A percentile compares a stretch with the other conserved stretches of the same genome.
These are phyloP conservation scores for Venturia effusa DNA, from an alignment of 2,329 filamentous ascomycete species.

Conservation along the genomic window DNA sequence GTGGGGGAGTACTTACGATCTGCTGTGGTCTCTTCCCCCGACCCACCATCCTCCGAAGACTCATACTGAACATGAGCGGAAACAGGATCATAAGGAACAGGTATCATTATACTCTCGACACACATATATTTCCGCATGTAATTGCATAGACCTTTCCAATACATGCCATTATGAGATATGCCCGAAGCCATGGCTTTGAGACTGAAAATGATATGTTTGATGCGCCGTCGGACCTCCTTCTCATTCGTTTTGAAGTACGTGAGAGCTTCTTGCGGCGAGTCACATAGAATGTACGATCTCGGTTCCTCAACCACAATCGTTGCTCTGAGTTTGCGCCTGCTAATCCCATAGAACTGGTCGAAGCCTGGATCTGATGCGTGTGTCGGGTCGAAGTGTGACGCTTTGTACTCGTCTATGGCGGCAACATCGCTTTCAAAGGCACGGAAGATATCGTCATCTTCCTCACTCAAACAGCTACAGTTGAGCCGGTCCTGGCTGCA, in stretches of 20 bases:
- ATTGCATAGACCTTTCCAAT: background rate
- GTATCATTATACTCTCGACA: background rate
- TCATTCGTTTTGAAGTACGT: background rate
- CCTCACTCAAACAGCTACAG: background rate
- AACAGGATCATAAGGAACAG: background rate
- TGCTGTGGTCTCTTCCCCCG: background rate
- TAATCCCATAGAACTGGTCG: background rate
- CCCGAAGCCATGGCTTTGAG: background rate
- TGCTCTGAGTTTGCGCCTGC: background rate
- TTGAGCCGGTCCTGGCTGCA: background rate
- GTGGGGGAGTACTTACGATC: background rate
- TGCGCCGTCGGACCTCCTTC: background rate
- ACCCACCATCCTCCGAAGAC: background rate
- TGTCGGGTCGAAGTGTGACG: background rate
- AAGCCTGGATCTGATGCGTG: background rate
- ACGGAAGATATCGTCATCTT: background rate
- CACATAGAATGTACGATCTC: background rate
- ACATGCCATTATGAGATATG: background rate
- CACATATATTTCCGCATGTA: constrained; percentile 1
- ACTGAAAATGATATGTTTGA: background rate
- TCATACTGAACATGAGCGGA: background rate
- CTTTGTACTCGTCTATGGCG: background rate
- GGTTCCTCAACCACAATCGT: background rate
- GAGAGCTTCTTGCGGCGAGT: constrained; percentile 2
- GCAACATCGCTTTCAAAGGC: background rate